These are phyloP conservation scores for Seiridium cupressi DNA, from an alignment of 2,329 filamentous ascomycete genomes.

Conservation along the genomic window DNA sequence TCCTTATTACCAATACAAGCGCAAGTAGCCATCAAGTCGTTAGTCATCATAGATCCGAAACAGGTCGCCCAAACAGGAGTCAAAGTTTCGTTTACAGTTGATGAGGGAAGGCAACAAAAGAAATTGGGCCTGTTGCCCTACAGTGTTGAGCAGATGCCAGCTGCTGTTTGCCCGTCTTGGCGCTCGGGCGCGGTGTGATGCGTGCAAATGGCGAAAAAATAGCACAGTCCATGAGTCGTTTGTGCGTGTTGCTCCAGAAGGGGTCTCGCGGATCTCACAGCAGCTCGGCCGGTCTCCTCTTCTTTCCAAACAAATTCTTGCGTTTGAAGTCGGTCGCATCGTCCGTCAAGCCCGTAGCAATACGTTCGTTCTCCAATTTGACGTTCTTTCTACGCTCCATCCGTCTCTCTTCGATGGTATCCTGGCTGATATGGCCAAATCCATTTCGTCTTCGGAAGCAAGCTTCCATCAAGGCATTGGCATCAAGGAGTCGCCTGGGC, in stretches of 20 bases:
- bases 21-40: slow-evolving; percentile 5
- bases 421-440: slow-evolving; percentile 79
- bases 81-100: background rate
- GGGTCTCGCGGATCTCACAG: background rate
- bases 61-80: background rate
- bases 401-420: slow-evolving; percentile 74
- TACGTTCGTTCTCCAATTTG: slow-evolving; percentile 43
- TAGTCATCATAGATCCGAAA: background rate
- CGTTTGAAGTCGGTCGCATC: slow-evolving; percentile 31
- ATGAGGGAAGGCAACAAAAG: background rate
- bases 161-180: background rate
- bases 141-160: background rate
- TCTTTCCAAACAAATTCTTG: slow-evolving; percentile 40
- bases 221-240: background rate
- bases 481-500: slow-evolving; percentile 77
- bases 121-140: background rate
- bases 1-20: background rate
- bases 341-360: slow-evolving; percentile 21
- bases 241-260: background rate
- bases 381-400: slow-evolving; percentile 60
- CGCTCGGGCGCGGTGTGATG: background rate
- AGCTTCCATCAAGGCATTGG: slow-evolving; percentile 77
- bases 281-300: background rate
- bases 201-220: background rate
- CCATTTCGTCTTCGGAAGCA: slow-evolving; percentile 80